Conservation (phyloP, 164 flowering plant species). For the Warburgia ugandensis region DNA sequence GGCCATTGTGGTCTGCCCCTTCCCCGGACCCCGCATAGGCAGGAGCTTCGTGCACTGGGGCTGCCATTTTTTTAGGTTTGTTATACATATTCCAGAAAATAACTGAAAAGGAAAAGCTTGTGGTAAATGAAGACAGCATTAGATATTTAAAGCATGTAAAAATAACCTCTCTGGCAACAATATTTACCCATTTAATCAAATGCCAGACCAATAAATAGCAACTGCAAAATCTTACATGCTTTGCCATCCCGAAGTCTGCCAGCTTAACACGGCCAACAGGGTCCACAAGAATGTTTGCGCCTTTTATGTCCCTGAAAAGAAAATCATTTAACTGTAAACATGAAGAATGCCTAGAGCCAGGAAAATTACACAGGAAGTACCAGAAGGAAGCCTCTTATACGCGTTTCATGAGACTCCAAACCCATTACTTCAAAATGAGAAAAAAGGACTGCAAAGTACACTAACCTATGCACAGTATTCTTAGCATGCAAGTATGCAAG, state of each 20-base stretch:
- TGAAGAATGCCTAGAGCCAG: not conserved
- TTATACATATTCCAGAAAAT: too few relatives aligned
- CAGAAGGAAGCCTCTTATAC: not conserved
- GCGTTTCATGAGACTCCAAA: not conserved
- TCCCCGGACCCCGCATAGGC: too few relatives aligned
- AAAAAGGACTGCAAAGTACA: not conserved
- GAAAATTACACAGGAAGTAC: not conserved
- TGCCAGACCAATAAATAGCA: not conserved
- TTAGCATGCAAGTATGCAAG: constrained; percentile 79
- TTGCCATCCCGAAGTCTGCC: constrained; percentile 88
- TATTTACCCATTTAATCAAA: too few relatives aligned
- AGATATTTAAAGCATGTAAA: too few relatives aligned
- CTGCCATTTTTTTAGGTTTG: too few relatives aligned
- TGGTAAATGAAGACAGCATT: too few relatives aligned
- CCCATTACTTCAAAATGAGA: not conserved
- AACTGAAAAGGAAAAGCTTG: too few relatives aligned
- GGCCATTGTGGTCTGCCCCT: too few relatives aligned
- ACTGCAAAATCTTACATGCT: constrained; percentile 54
- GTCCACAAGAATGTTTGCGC: constrained; percentile 93
- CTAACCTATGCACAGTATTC: constrained; percentile 76
- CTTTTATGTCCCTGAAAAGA: constrained; percentile 78
- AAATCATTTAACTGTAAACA: not conserved
- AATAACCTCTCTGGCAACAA: too few relatives aligned
- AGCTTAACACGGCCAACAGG: constrained; percentile 86
- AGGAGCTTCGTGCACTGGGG: too few relatives aligned